Evolutionary conservation across 352 stramenopile species (phyloP).

Genomic region (Globisporangium echinulatum): DNA sequence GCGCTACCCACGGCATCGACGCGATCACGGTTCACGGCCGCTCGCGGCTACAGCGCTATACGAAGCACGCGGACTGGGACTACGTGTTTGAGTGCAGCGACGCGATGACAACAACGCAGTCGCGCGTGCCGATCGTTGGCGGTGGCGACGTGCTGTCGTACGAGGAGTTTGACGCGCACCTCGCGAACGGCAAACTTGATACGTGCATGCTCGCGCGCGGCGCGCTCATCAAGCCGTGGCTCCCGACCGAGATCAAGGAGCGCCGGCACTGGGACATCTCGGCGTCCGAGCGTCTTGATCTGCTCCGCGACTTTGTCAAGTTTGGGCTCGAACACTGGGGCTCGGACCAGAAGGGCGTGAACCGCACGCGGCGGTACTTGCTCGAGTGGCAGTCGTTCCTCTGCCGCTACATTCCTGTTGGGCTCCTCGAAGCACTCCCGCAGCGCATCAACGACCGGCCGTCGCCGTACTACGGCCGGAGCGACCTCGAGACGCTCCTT

Average conservation of each 20-base stretch:
- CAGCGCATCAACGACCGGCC: slow-evolving; percentile 98
- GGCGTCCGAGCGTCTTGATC: slow-evolving; percentile 88
- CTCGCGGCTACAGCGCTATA: slow-evolving; percentile 96
- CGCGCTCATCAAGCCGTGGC: slow-evolving; percentile 99
- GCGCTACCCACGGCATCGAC: slow-evolving; percentile 55
- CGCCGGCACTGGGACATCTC: slow-evolving; percentile 96
- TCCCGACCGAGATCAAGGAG: slow-evolving; percentile 99
- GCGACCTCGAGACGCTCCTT: slow-evolving; percentile 98
- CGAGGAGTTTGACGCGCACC: slow-evolving; percentile 78
- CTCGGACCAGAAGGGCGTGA: slow-evolving; percentile 96
- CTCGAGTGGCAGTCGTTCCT: slow-evolving; percentile 99
- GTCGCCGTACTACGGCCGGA: slow-evolving; percentile 88
- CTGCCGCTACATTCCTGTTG: slow-evolving; percentile 97
- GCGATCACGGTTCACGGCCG: slow-evolving; percentile 93
- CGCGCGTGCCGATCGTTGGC: slow-evolving; percentile 89
- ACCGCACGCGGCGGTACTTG: slow-evolving; percentile 96
- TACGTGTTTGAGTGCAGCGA: slow-evolving; percentile 93
- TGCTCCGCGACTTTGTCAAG: slow-evolving; percentile 95
- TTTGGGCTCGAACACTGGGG: slow-evolving; percentile 99
- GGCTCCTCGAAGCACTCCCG: slow-evolving; percentile 91
- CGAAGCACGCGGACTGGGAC: slow-evolving; percentile 97
- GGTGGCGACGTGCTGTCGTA: slow-evolving; percentile 85
- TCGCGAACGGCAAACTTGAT: slow-evolving; percentile 78
- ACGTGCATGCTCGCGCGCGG: slow-evolving; percentile 89
- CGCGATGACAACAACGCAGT: slow-evolving; percentile 27